These are phyloP conservation scores for Lactarius akahatsu DNA, from an alignment of 768 basidiomycete genomes.

Conservation along the genomic window DNA sequence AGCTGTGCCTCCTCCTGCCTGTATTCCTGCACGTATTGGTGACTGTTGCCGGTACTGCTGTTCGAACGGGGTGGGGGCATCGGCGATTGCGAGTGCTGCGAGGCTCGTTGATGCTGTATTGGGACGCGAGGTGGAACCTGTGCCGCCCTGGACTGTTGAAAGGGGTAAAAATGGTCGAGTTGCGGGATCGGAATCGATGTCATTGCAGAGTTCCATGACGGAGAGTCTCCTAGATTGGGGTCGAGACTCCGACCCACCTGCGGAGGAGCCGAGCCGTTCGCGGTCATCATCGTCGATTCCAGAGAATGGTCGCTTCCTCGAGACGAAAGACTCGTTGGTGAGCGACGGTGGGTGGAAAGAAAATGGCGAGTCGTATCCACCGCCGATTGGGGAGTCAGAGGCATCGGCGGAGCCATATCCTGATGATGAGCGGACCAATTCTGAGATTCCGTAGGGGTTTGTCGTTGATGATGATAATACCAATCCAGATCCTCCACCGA, in stretches of 20 bases:
- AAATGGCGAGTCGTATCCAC: conserved; percentile 64
- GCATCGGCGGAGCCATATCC: conserved; percentile 35
- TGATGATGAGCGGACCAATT: conserved; percentile 36
- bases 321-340: conserved; percentile 42
- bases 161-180: conserved; percentile 49
- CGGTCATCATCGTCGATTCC: conserved; percentile 54
- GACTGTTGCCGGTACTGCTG: conserved; percentile 28
- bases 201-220: conserved; percentile 89
- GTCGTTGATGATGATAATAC: conserved; percentile 31
- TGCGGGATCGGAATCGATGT: conserved; percentile 49
- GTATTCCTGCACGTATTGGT: conserved; percentile 50
- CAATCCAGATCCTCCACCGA: conserved; percentile 48
- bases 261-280: conserved; percentile 40
- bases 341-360: conserved; percentile 70
- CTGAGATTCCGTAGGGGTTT: conserved; percentile 39
- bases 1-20: conserved; percentile 36
- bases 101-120: conserved; percentile 37
- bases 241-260: conserved; percentile 66
- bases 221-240: conserved; percentile 78
- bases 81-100: conserved; percentile 42
- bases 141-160: conserved; percentile 37
- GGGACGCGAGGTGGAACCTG: conserved; percentile 33
- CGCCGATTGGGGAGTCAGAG: conserved; percentile 35
- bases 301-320: conserved; percentile 62
- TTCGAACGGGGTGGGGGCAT: conserved; percentile 40